Percentiles rank a stretch among this genome's conserved stretches.
Evolutionary conservation across 305 asterid genomes (phyloP).

Genomic region (Salvia sclarea): DNA sequence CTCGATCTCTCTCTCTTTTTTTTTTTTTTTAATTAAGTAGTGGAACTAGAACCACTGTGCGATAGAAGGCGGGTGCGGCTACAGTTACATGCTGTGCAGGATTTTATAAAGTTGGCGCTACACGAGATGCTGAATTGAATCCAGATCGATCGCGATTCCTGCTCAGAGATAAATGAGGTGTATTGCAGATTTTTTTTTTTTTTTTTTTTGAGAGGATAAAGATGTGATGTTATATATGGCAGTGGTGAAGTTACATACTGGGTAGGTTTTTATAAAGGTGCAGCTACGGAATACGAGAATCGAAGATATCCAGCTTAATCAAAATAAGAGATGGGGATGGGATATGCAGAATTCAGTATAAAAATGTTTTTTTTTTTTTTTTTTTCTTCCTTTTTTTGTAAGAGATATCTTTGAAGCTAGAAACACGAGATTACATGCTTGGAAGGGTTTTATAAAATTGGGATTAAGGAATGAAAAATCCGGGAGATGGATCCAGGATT

Average conservation of each 20-base stretch:
- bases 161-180: neutral
- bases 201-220: constrained; percentile 17
- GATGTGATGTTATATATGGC: neutral
- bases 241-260: constrained; percentile 42
- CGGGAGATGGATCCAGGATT: constrained; percentile 17
- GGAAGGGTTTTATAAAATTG: constrained; percentile 36
- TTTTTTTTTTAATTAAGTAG: neutral
- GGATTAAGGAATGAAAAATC: constrained; percentile 23
- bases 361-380: neutral
- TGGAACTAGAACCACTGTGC: neutral
- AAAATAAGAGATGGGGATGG: neutral
- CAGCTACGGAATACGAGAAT: constrained; percentile 36
- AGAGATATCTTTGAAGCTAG: neutral
- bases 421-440: constrained; percentile 30
- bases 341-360: too few relatives aligned
- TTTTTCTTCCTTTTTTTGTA: neutral
- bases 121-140: constrained; percentile 30
- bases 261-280: constrained; percentile 41
- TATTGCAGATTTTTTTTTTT: neutral
- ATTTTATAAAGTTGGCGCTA: constrained; percentile 33
- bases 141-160: constrained; percentile 35
- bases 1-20: neutral
- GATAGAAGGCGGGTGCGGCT: neutral
- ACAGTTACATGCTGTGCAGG: constrained; percentile 39
- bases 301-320: constrained; percentile 41